Evolutionary conservation across 768 basidiomycete species (phyloP).

Genomic region (Butyriboletus loyo): DNA sequence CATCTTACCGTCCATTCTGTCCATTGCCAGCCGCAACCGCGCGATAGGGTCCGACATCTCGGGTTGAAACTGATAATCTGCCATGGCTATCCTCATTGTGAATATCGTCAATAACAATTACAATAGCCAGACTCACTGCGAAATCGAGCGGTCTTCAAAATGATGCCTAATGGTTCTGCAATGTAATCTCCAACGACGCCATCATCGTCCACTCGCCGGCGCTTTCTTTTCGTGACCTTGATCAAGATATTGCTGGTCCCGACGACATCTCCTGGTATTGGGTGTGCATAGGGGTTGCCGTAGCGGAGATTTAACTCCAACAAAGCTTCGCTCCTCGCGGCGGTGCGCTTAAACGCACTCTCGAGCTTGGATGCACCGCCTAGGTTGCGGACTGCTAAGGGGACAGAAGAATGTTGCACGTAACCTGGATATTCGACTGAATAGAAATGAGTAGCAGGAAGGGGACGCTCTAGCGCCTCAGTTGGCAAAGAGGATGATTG

Average conservation of each 20-base stretch:
- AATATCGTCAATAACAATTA: not conserved
- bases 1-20: conserved; percentile 75
- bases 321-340: conserved; percentile 57
- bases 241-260: conserved; percentile 78
- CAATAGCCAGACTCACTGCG: conserved; percentile 59
- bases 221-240: conserved; percentile 74
- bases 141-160: conserved; percentile 85
- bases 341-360: conserved; percentile 68
- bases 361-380: conserved; percentile 73
- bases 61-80: conserved; percentile 88
- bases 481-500: conserved; percentile 12
- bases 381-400: conserved; percentile 58
- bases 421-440: conserved; percentile 92
- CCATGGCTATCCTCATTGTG: conserved; percentile 65
- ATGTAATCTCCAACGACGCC: conserved; percentile 64
- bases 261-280: conserved; percentile 77
- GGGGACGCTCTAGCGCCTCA: conserved; percentile 39
- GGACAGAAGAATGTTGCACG: conserved; percentile 58
- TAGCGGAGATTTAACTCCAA: conserved; percentile 78
- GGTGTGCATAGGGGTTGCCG: conserved; percentile 76
- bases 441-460: conserved; percentile 63
- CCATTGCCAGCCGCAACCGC: conserved; percentile 69
- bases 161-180: conserved; percentile 66
- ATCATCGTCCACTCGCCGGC: conserved; percentile 37
- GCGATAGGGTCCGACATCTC: conserved; percentile 67